Conservation (phyloP, 2,329 filamentous ascomycete species). For the Clarireedia paspali region DNA sequence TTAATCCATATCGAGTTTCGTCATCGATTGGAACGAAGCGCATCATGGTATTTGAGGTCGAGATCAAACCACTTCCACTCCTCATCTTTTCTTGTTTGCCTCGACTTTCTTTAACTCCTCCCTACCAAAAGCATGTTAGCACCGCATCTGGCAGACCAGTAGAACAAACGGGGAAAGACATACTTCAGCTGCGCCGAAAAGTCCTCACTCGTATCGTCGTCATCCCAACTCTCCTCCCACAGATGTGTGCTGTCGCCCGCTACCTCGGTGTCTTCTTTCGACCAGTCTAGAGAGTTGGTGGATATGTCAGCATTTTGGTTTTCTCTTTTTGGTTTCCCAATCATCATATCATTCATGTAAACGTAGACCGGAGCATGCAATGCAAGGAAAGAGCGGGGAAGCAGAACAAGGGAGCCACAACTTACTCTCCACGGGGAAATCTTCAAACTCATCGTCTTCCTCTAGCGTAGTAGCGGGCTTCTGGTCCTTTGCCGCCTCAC, state of each 20-base stretch:
- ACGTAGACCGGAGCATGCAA: neutral
- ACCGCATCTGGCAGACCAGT: neutral
- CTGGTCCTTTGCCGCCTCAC: conserved; percentile 32
- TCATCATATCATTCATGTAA: neutral
- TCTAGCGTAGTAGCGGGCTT: conserved; percentile 59
- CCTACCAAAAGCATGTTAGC: conserved; percentile 36
- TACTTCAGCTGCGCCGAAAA: conserved; percentile 93
- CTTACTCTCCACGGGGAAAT: conserved; percentile 94
- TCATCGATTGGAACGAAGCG: neutral
- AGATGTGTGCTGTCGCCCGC: conserved; percentile 72
- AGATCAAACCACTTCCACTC: neutral
- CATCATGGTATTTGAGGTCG: too few species aligned
- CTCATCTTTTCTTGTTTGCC: conserved; percentile 56
- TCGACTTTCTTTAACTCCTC: conserved; percentile 95
- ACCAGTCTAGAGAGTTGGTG: conserved; percentile 61
- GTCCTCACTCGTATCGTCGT: conserved; percentile 94
- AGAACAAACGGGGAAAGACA: conserved; percentile 29
- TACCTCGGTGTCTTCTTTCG: conserved; percentile 81
- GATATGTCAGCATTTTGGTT: conserved; percentile 8
- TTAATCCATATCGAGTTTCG: neutral
- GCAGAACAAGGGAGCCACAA: conserved; percentile 17
- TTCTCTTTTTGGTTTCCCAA: neutral
- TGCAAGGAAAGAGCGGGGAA: neutral
- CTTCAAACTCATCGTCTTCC: conserved; percentile 98
- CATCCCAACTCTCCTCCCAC: conserved; percentile 99